A percentile compares a stretch with the other conserved stretches of the same genome.
Conservation (phyloP, 2,329 filamentous ascomycete species). For the Alternaria ventricosa region DNA sequence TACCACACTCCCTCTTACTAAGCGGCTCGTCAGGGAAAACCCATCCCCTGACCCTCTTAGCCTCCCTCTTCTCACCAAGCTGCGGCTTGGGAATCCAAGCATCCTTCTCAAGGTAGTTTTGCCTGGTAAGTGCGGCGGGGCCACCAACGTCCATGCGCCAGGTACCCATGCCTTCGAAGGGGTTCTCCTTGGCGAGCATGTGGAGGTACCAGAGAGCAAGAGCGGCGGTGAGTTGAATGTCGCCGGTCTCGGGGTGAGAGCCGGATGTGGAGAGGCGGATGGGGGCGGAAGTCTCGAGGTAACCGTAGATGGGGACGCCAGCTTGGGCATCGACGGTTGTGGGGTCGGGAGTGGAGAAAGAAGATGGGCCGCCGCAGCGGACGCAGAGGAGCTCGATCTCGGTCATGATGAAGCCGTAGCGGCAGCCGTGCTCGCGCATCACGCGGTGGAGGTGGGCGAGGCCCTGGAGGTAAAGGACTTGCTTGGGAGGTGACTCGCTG, state of each 20-base stretch:
- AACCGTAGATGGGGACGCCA: slow-evolving; percentile 80
- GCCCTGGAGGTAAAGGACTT: slow-evolving; percentile 86
- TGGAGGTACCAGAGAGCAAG: slow-evolving; percentile 81
- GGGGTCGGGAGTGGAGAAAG: slow-evolving; percentile 37
- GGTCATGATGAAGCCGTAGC: slow-evolving; percentile 95
- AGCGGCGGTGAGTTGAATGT: slow-evolving; percentile 68
- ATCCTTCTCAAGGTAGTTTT: slow-evolving; percentile 73
- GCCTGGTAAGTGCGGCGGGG: slow-evolving; percentile 73
- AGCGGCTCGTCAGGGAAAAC: slow-evolving; percentile 76
- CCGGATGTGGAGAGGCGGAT: slow-evolving; percentile 59
- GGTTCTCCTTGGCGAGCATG: slow-evolving; percentile 70
- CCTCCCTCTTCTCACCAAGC: slow-evolving; percentile 76
- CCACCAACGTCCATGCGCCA: slow-evolving; percentile 78
- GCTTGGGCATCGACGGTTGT: slow-evolving; percentile 55
- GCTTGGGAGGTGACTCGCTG: slow-evolving; percentile 80
- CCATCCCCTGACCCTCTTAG: slow-evolving; percentile 77
- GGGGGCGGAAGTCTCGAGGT: slow-evolving; percentile 73
- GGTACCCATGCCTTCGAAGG: slow-evolving; percentile 63
- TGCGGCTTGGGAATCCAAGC: slow-evolving; percentile 77
- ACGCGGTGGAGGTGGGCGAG: slow-evolving; percentile 85
- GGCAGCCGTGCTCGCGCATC: slow-evolving; percentile 91
- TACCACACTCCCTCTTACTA: slow-evolving; percentile 68
- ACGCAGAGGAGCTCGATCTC: slow-evolving; percentile 95
- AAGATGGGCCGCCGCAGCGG: slow-evolving; percentile 68
- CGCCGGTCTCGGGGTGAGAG: slow-evolving; percentile 43